These are phyloP conservation scores for Kazachstania psychrophila DNA, from an alignment of 805 yeast genomes.

Conservation along the genomic window DNA sequence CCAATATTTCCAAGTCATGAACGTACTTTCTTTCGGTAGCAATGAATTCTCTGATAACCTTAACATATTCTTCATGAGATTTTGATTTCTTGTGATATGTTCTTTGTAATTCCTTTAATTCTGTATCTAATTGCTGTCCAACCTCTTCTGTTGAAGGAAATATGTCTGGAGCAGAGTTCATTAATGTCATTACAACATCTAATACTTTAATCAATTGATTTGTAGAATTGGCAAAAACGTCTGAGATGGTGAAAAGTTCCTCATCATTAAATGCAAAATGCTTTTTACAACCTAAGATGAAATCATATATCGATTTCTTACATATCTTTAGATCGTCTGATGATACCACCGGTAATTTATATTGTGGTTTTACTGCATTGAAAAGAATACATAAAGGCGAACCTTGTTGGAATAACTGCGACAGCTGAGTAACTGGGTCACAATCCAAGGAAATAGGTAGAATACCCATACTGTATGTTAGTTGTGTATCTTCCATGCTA, in stretches of 20 bases:
- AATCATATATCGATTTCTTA: constrained; percentile 83
- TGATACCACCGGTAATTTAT: constrained; percentile 52
- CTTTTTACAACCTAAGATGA: constrained; percentile 74
- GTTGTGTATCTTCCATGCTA: constrained; percentile 28
- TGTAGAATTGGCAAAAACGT: constrained; percentile 77
- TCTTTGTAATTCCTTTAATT: constrained; percentile 5
- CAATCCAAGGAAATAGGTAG: constrained; percentile 63
- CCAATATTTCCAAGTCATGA: constrained; percentile 73
- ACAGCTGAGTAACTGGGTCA: constrained; percentile 88
- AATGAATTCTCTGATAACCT: constrained; percentile 74
- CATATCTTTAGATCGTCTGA: constrained; percentile 78
- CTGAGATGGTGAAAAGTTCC: constrained; percentile 79
- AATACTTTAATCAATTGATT: constrained; percentile 68
- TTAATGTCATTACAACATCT: constrained; percentile 57
- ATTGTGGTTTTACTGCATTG: constrained; percentile 56
- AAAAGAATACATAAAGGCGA: constrained; percentile 81
- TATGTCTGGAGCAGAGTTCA: constrained; percentile 42
- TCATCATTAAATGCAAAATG: constrained; percentile 69
- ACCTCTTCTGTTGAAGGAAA: constrained; percentile 29
- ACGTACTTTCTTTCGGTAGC: constrained; percentile 91
- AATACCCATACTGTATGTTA: constrained; percentile 68
- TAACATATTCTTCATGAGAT: constrained; percentile 31
- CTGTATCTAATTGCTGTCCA: constrained; percentile 21
- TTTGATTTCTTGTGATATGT: constrained; percentile 17
- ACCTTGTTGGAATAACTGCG: constrained; percentile 86